Base-by-base conservation (phyloP, 202 grass and related monocot species). In the Panicum virgatum region DNA sequence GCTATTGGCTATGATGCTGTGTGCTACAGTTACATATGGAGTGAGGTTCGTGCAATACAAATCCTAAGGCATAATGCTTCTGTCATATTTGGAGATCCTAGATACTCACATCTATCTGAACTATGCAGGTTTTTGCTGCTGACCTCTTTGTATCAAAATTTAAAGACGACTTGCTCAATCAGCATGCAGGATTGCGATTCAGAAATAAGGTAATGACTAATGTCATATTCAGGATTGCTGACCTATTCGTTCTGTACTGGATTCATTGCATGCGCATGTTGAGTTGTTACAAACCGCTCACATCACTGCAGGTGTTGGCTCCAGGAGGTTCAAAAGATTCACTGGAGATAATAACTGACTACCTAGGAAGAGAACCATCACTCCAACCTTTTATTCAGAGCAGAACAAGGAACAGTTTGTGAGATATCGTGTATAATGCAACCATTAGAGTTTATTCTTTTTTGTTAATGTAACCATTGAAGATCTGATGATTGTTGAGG, bases 11-110 rank as follows among this genome's bases (percentile, higher is more conserved):
- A 96, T 80, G 96, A 96, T 59, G 87, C 93, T 27, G 77, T 92
- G 65, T 96, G 96, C 87, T 99, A 99, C 75, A 99, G 89, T 87
- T 96, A 96, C 81, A 81, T 99, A 71, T 99, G 93, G 96, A 99
- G 92, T 48, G 85, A 99, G 93, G 96, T 99, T 77, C 50, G 80
- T 66, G 43, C 77, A 63, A 81, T 53, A 38, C n/a, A 62, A 79
- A 60, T 71, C 75, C 42, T 40, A 78, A 86, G 25, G 64, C 84
- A 16, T 53, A 23, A 36, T 87, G 44, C 29, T 86, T 75, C 1
- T 42, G 44, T 23, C 46, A 46, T 60, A 12, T 71, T 82, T 71
- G 45, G 78, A 89, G 46, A 73, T 56, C 38, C 36, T 80, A 69
- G 30, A 76, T 47, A 62, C 78, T 3, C 13, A 64, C 30, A 43